phyloP scores from a whole-genome alignment of 176 grass and related monocot species.

The Triticum turgidum region DNA sequence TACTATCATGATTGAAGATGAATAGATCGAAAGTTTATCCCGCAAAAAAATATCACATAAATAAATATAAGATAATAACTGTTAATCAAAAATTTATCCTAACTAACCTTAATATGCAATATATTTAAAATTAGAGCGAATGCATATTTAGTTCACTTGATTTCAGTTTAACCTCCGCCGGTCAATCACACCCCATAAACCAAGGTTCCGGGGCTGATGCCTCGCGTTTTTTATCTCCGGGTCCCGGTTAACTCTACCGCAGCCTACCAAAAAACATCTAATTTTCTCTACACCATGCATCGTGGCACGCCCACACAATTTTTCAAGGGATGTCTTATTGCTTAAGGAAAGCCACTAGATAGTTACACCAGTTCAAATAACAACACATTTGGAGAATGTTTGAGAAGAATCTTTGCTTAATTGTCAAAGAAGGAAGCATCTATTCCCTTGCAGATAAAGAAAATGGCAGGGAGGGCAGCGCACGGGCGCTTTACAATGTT shows the following conservation, averaged over 20 bases:
- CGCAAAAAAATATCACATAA: background rate
- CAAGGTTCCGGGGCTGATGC: background rate
- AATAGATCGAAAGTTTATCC: too few relatives aligned
- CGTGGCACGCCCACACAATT: background rate
- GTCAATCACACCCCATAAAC: background rate
- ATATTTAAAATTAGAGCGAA: background rate
- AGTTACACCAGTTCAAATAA: constrained; percentile 27
- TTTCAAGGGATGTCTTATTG: constrained; percentile 31
- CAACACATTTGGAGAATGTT: constrained; percentile 52
- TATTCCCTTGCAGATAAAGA: constrained; percentile 86
- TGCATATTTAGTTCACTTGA: too few relatives aligned
- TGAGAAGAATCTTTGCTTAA: constrained; percentile 93
- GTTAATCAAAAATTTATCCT: background rate
- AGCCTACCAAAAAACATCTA: too few relatives aligned
- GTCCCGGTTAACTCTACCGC: background rate
- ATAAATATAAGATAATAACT: background rate
- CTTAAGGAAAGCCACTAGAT: constrained; percentile 42
- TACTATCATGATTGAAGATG: too few relatives aligned
- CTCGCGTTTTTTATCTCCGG: background rate
- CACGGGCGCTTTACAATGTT: constrained; percentile 75
- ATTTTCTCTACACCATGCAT: background rate
- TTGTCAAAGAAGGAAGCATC: constrained; percentile 97
- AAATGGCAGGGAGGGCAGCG: constrained; percentile 39
- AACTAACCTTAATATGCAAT: background rate
- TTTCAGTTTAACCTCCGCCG: too few relatives aligned